These are phyloP conservation scores for Solioccasus polychromus DNA, from an alignment of 768 basidiomycete species.

Conservation along the genomic window DNA sequence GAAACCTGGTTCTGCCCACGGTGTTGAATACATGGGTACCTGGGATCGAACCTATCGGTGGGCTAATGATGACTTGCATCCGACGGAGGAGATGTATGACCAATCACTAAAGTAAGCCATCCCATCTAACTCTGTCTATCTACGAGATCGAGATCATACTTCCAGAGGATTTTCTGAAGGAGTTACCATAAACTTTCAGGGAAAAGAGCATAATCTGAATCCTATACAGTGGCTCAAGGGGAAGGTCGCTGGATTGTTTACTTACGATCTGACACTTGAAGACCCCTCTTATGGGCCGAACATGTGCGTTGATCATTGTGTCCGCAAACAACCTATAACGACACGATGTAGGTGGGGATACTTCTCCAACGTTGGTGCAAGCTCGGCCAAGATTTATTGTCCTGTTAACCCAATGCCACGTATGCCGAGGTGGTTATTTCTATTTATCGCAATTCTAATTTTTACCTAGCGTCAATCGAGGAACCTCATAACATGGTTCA, in stretches of 20 bases:
- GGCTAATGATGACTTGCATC: not conserved
- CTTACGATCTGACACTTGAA: constrained; percentile 9
- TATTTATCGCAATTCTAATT: not conserved
- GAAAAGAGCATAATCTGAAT: not conserved
- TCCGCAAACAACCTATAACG: not conserved
- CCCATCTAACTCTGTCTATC: no score
- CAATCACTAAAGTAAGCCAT: constrained; percentile 8
- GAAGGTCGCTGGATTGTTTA: constrained; percentile 14
- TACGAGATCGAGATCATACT: not conserved
- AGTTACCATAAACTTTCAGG: not conserved
- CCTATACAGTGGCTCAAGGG: constrained; percentile 16
- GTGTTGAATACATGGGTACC: constrained; percentile 2
- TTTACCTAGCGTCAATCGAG: constrained; percentile 13
- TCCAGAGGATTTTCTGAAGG: constrained; percentile 5
- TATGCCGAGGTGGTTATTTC: not conserved
- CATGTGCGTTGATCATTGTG: constrained; percentile 8
- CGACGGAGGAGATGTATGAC: constrained; percentile 10
- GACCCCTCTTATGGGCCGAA: constrained; percentile 15
- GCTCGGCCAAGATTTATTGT: not conserved
- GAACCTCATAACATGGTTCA: constrained; percentile 21
- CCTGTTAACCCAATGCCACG: constrained; percentile 5
- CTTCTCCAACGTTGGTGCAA: constrained; percentile 8
- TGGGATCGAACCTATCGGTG: constrained; percentile 18
- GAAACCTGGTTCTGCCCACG: not conserved
- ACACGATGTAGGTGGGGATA: constrained; percentile 13